Evolutionary conservation across 805 yeast species (phyloP), one percentile per base, ranked within the genome.

Genomic region (Candida taoyuanica): DNA sequence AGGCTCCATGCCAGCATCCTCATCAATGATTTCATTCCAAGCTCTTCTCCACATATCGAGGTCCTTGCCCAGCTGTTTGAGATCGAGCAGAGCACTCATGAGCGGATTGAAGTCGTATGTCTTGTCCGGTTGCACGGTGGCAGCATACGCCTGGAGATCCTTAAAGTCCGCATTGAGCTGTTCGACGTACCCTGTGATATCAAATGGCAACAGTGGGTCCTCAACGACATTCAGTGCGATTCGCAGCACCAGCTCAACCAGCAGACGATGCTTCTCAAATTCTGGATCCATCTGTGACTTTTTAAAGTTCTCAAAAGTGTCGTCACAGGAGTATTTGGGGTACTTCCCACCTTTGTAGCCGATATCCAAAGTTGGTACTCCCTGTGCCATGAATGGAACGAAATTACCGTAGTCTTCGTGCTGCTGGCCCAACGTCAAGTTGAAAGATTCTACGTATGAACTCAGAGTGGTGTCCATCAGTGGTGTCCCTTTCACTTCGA

Each of bases 201-300:
- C 74, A 48, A 71, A 82, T 3, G 95, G 95, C 14, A 89, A 65
- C 29, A 86, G 58, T 1, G 97, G 95, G 29, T 71, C 73, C 49
- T 88, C 95, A 0, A 79, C 73, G n/a, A 83, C 53, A 33, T 73
- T 69, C n/a, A 87, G 53, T 0, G 73, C 60, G 3, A 80, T 45
- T 32, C 70, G 64, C 4, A 84, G 67, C 1, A 82, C 52, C 17
- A 83, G 53, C 38, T 78, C 73, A 3, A 78, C 73, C 43, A 87
- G 52, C 14, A 76, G 71, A 7, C 63, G 53, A 52, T 81, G 87
- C 35, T 71, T 67, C 14, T 61, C 55, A 73, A 81, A 76, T 13
- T 64, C 67, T 1, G 77, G 70, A 49, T 83, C 91, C 27, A 78
- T 66, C 5, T 42, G 25, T n/a, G 33, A n/a, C 21, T 65, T 56